Percentiles rank a stretch among this genome's conserved stretches.
Evolutionary conservation across 2,329 filamentous ascomycete species (phyloP).

Genomic region (Fonsecaea multimorphosa): DNA sequence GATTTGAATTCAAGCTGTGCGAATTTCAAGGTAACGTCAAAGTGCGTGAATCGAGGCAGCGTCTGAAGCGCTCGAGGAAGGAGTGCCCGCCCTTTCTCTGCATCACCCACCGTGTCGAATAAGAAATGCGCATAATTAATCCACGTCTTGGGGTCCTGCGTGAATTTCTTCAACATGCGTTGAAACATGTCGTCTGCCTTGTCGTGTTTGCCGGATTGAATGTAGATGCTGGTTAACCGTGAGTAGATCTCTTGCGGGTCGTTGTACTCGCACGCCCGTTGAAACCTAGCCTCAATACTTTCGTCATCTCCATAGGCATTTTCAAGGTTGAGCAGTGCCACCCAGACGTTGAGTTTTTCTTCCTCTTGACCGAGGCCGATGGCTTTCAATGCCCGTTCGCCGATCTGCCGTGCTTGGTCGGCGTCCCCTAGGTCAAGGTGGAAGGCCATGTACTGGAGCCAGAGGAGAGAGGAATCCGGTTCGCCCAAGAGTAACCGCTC

Average conservation of each 20-base stretch:
- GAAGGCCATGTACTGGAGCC: slow-evolving; percentile 99
- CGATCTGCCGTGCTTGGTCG: slow-evolving; percentile 84
- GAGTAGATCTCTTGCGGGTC: slow-evolving; percentile 89
- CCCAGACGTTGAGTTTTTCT: slow-evolving; percentile 95
- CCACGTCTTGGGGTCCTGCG: slow-evolving; percentile 80
- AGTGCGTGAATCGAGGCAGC: slow-evolving; percentile 71
- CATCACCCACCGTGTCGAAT: slow-evolving; percentile 71
- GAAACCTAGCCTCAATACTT: slow-evolving; percentile 83
- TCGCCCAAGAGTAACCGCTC: slow-evolving; percentile 90
- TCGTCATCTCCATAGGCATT: slow-evolving; percentile 87
- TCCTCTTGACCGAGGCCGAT: slow-evolving; percentile 90
- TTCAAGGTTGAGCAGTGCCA: slow-evolving; percentile 91
- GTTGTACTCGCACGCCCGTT: slow-evolving; percentile 90
- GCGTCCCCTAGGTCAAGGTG: slow-evolving; percentile 91
- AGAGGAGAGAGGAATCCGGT: slow-evolving; percentile 89
- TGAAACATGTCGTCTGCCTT: slow-evolving; percentile 90
- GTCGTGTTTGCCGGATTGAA: slow-evolving; percentile 82
- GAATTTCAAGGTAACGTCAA: slow-evolving; percentile 82
- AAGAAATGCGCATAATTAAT: slow-evolving; percentile 95
- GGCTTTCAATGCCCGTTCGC: slow-evolving; percentile 85
- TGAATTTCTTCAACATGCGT: slow-evolving; percentile 84
- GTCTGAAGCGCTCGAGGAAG: slow-evolving; percentile 84
- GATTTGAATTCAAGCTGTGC: slow-evolving; percentile 91
- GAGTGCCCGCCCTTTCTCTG: slow-evolving; percentile 77
- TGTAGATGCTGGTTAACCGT: slow-evolving; percentile 90